Base-by-base conservation (phyloP, 129 eudicot species). In the Ambrosia trifida region DNA sequence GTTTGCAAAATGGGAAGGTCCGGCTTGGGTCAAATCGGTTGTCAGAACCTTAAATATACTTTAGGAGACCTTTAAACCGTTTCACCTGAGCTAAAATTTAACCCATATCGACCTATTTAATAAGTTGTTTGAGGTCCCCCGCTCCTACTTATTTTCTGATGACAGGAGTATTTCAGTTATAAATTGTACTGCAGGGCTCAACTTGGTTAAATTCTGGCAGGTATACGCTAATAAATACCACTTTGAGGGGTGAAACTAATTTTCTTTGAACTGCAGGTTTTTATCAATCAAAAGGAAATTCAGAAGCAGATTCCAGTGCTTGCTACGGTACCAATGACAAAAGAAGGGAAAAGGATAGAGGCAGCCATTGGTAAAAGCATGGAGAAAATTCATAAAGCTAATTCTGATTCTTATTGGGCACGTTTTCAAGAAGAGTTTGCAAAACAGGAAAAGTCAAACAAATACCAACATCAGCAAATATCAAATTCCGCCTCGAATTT, bases 281-380 rank as follows among this genome's bases (percentile, higher is more conserved):
- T 80, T 70, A 49, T 66, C 38, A 73, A 73, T 73, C 95, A 87
- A 64, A 90, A 90, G 65, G 91, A 90, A 66, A 74, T 83, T 71
- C 92, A 85, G 68, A 91, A 91, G 73, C 89, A 85, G 78, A 75
- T 85, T 76, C 61, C 82, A 19, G 66, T 20, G 64, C 60, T 65
- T 53, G 84, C 71, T 64, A 67, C 84, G 46, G 80, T 10, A 31
- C 88, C 92, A 60, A 79, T 88, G 41, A 78, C 82, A 51, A 91
- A 85, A 84, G 97, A 91, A 76, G 96, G 89, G 35, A 88, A 69
- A 85, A 91, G 92, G 72, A 77, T 88, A 7, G 97, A 91, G 78
- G 83, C 88, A 60, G 81, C 84, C 75, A 66, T 84, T 43, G 97
- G 88, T 57, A 72, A 79, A 59, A 78, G 61, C 80, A 80, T 84